Evolutionary conservation across 2,329 filamentous ascomycete genomes (phyloP).

Genomic region (Hypoxylon sp.): DNA sequence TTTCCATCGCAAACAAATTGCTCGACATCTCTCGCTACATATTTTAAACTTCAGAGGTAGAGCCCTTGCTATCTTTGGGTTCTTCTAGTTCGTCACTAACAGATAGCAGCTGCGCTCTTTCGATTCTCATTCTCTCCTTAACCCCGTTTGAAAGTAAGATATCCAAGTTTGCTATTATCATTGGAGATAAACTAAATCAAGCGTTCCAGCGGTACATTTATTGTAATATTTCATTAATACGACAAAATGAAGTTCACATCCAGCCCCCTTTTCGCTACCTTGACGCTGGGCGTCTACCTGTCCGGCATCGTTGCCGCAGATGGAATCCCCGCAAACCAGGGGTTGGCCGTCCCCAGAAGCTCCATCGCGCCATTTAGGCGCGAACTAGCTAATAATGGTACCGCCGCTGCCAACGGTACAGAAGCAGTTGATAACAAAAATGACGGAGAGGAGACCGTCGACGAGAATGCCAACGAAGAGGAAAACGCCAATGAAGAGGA

Average conservation of each 20-base stretch:
- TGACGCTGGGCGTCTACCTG: conserved; percentile 50
- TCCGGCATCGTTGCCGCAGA: conserved; percentile 39
- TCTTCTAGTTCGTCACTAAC: conserved; percentile 27
- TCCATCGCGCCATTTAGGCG: conserved; percentile 27
- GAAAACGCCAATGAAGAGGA: conserved; percentile 32
- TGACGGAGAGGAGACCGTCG: conserved; percentile 31
- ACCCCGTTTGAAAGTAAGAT: conserved; percentile 50
- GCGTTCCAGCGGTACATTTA: conserved; percentile 37
- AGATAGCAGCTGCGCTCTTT: conserved; percentile 51
- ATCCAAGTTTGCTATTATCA: neutral
- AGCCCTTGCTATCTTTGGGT: neutral
- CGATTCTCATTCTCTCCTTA: conserved; percentile 45
- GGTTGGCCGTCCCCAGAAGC: neutral
- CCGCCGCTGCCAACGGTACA: conserved; percentile 40
- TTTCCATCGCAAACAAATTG: conserved; percentile 7
- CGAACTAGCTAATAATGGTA: conserved; percentile 36
- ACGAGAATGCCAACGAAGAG: conserved; percentile 24
- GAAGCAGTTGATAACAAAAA: conserved; percentile 33
- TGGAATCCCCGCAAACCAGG: conserved; percentile 24
- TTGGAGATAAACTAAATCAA: conserved; percentile 8
- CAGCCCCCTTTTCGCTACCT: conserved; percentile 45
- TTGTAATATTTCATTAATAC: conserved; percentile 25
- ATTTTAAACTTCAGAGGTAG: conserved; percentile 34
- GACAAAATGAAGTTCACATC: conserved; percentile 49
- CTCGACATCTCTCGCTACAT: conserved; percentile 14